Conservation (phyloP, 768 basidiomycete genomes). For the Tricholoma furcatifolium region DNA sequence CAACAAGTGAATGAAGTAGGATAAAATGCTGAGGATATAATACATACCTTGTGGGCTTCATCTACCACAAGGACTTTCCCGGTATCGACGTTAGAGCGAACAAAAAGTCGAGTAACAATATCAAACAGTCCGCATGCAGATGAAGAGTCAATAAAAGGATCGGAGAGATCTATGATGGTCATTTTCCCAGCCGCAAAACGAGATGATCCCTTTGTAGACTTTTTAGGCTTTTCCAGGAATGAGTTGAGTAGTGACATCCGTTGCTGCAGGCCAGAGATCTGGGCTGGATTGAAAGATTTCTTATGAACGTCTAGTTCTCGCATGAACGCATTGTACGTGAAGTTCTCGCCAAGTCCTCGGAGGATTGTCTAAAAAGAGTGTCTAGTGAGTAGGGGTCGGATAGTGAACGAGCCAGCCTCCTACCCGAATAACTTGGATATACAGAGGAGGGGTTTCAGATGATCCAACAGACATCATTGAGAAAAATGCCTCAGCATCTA, state of each 20-base stretch:
- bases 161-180: conserved; percentile 70
- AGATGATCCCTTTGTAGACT: conserved; percentile 1
- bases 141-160: conserved; percentile 67
- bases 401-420: conserved; percentile 16
- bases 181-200: conserved; percentile 59
- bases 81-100: conserved; percentile 55
- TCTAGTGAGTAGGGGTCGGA: neutral
- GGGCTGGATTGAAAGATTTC: conserved; percentile 53
- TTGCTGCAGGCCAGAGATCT: conserved; percentile 57
- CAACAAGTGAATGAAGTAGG: neutral
- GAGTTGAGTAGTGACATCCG: conserved; percentile 59
- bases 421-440: conserved; percentile 69
- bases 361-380: conserved; percentile 46
- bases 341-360: conserved; percentile 61
- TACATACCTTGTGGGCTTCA: conserved; percentile 68
- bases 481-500: conserved; percentile 67
- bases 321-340: conserved; percentile 51
- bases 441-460: conserved; percentile 61
- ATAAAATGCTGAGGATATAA: neutral
- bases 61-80: conserved; percentile 74
- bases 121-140: conserved; percentile 73
- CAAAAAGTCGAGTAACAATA: conserved; percentile 63
- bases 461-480: conserved; percentile 75
- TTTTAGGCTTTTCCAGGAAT: conserved; percentile 42
- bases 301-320: conserved; percentile 43